Percentiles rank a stretch among this genome's conserved stretches.
Evolutionary conservation across 805 yeast genomes (phyloP).

Genomic region (Candida maesae): DNA sequence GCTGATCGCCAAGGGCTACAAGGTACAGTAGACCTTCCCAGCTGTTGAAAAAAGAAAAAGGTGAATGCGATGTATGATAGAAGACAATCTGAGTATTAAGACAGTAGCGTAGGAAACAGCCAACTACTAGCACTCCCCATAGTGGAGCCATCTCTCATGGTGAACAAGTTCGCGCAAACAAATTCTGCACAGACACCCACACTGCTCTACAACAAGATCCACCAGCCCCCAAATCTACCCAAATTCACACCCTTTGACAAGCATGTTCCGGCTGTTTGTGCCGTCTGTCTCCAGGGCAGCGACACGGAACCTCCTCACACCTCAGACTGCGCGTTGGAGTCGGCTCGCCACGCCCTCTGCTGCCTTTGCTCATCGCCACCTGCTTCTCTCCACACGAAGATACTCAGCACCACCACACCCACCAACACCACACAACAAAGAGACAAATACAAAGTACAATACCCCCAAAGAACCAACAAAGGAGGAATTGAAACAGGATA

Average conservation of each 20-base stretch:
- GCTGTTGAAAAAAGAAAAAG: neutral
- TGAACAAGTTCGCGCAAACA: too few relatives aligned
- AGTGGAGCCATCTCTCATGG: too few relatives aligned
- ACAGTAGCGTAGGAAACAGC: neutral
- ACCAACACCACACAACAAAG: neutral
- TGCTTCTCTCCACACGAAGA: neutral
- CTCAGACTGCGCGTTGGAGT: neutral
- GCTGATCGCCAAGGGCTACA: conserved; percentile 62
- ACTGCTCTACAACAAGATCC: too few relatives aligned
- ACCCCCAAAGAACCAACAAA: neutral
- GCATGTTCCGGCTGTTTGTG: neutral
- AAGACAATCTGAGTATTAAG: too few relatives aligned
- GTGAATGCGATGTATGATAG: neutral
- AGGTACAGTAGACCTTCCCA: too few relatives aligned
- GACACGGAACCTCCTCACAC: neutral
- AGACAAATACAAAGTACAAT: too few relatives aligned
- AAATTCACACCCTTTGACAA: too few relatives aligned
- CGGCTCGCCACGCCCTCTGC: neutral
- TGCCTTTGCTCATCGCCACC: neutral
- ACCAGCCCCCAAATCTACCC: too few relatives aligned
- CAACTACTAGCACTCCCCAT: too few relatives aligned
- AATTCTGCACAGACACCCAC: too few relatives aligned
- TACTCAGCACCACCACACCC: neutral
- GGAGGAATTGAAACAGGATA: neutral
- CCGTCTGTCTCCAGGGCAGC: neutral